Evolutionary conservation across 148 eudicot genomes (phyloP).

Genomic region (Polygonum maritimum): DNA sequence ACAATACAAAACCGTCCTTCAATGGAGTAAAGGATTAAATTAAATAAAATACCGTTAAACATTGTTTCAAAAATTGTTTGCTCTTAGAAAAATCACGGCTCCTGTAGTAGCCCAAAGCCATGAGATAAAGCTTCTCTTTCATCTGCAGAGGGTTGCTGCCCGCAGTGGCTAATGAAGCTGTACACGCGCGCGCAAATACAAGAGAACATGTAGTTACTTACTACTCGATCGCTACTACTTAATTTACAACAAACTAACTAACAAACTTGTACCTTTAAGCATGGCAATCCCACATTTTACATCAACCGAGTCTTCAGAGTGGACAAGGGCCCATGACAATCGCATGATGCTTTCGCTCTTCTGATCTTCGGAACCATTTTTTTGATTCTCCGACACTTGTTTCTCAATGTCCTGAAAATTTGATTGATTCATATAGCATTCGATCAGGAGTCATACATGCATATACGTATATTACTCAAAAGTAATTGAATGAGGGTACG

Average conservation of each 20-base stretch:
- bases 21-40: neutral
- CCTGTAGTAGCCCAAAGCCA: constrained; percentile 82
- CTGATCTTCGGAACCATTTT: constrained; percentile 29
- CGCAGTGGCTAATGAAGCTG: constrained; percentile 30
- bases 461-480: too few relatives aligned
- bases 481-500: too few relatives aligned
- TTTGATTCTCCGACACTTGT: constrained; percentile 44
- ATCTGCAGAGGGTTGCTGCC: constrained; percentile 38
- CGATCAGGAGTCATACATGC: too few relatives aligned
- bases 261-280: constrained; percentile 37
- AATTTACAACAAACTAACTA: too few relatives aligned
- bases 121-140: constrained; percentile 71
- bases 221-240: too few relatives aligned
- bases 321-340: constrained; percentile 62
- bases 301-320: constrained; percentile 41
- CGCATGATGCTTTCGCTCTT: constrained; percentile 40
- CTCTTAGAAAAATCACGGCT: constrained; percentile 64
- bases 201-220: too few relatives aligned
- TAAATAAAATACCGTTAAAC: constrained; percentile 45
- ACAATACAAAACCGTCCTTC: too few relatives aligned
- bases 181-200: neutral
- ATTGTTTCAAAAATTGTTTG: constrained; percentile 59
- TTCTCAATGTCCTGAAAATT: constrained; percentile 35
- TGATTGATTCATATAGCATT: too few relatives aligned
- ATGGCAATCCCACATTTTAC: constrained; percentile 56